Percentiles rank a stretch among this genome's conserved stretches.
Conservation (phyloP, 768 basidiomycete species). For the Termitomyces heimii region DNA sequence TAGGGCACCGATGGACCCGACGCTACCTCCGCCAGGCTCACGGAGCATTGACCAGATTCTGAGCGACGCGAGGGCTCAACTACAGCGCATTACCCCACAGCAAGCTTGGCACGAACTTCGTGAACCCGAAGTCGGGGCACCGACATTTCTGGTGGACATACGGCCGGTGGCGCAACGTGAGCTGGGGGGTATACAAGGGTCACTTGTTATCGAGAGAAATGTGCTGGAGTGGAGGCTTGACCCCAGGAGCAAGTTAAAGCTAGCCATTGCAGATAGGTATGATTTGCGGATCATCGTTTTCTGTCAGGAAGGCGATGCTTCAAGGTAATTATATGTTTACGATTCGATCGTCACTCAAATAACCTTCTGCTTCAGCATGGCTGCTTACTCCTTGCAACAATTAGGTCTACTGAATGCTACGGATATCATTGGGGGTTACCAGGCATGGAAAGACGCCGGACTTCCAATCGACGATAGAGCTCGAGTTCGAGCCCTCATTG, state of each 20-base stretch:
- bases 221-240: constrained; percentile 80
- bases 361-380: constrained; percentile 38
- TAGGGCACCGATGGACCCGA: constrained; percentile 52
- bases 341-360: not conserved
- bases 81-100: constrained; percentile 56
- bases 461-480: constrained; percentile 43
- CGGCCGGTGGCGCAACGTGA: constrained; percentile 58
- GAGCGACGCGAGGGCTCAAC: constrained; percentile 48
- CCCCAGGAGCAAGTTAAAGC: constrained; percentile 51
- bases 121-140: constrained; percentile 44
- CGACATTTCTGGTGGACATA: constrained; percentile 75
- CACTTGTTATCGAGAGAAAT: constrained; percentile 72
- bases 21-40: constrained; percentile 59
- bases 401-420: constrained; percentile 71
- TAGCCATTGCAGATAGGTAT: constrained; percentile 68
- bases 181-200: constrained; percentile 57
- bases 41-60: constrained; percentile 54
- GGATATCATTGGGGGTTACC: constrained; percentile 70
- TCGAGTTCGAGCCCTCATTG: not conserved
- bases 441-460: constrained; percentile 64
- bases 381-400: constrained; percentile 62
- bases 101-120: constrained; percentile 59
- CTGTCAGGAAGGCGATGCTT: constrained; percentile 69
- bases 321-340: constrained; percentile 30
- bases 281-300: constrained; percentile 72